Conservation (phyloP, 805 yeast genomes). For the Candida caryicola region DNA sequence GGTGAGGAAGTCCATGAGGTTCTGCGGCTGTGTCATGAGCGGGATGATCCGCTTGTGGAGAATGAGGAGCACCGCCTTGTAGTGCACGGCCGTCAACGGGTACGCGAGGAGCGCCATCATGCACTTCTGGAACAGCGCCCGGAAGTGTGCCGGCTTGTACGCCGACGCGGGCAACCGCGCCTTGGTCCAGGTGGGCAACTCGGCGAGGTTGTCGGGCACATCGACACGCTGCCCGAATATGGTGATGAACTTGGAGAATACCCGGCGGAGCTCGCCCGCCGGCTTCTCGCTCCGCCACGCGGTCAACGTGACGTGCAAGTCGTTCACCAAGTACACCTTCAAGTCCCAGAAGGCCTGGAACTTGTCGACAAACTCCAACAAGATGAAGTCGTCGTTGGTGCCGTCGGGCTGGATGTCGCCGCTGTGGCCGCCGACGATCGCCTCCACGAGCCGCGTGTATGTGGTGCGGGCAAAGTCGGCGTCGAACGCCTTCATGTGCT, state of each 20-base stretch:
- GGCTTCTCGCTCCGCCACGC: slow-evolving; percentile 19
- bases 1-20: slow-evolving; percentile 89
- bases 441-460: slow-evolving; percentile 40
- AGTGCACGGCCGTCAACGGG: slow-evolving; percentile 51
- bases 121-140: slow-evolving; percentile 63
- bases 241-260: slow-evolving; percentile 42
- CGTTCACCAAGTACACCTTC: slow-evolving; percentile 67
- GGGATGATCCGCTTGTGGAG: slow-evolving; percentile 87
- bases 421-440: slow-evolving; percentile 26
- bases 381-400: slow-evolving; percentile 44
- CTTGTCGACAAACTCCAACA: slow-evolving; percentile 54
- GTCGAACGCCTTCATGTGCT: slow-evolving; percentile 46
- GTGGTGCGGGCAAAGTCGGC: slow-evolving; percentile 63
- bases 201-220: slow-evolving; percentile 24
- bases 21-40: slow-evolving; percentile 70
- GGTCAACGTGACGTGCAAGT: slow-evolving; percentile 28
- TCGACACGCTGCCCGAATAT: slow-evolving; percentile 30
- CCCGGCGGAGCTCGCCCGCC: slow-evolving; percentile 12
- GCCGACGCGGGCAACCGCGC: slow-evolving; percentile 38
- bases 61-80: slow-evolving; percentile 64
- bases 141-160: slow-evolving; percentile 45
- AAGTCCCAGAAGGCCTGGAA: slow-evolving; percentile 69
- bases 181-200: slow-evolving; percentile 23
- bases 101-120: slow-evolving; percentile 59
- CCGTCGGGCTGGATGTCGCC: slow-evolving; percentile 46